Conservation (phyloP, 768 basidiomycete species). For the Hirschioporus abietinus region DNA sequence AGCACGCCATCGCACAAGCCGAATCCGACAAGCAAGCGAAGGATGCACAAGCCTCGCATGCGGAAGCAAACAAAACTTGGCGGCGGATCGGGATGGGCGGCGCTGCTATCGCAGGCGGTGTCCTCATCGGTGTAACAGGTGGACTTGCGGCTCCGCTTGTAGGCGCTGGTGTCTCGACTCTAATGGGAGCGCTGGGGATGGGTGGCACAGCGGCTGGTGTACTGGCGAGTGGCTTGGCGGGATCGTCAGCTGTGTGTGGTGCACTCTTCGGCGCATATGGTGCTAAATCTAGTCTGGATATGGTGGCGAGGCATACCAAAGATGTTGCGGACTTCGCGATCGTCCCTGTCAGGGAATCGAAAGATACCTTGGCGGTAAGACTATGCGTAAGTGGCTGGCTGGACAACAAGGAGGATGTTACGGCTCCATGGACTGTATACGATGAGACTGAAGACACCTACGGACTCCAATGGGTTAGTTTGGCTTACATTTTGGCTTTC, state of each 20-base stretch:
- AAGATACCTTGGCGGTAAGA: constrained; percentile 41
- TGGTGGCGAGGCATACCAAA: constrained; percentile 45
- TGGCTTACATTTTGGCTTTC: background rate
- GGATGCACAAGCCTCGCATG: constrained; percentile 35
- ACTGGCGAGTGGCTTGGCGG: constrained; percentile 47
- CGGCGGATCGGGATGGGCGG: constrained; percentile 45
- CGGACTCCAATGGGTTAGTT: constrained; percentile 51
- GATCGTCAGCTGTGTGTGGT: constrained; percentile 52
- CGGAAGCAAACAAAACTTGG: constrained; percentile 33
- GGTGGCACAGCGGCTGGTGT: constrained; percentile 49
- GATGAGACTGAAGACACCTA: constrained; percentile 41
- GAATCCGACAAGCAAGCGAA: constrained; percentile 32
- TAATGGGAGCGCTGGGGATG: constrained; percentile 46
- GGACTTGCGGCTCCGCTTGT: constrained; percentile 55
- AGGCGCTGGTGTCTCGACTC: constrained; percentile 44
- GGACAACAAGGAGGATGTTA: constrained; percentile 36
- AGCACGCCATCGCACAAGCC: constrained; percentile 38
- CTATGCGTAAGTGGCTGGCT: constrained; percentile 57
- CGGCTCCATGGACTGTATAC: constrained; percentile 48
- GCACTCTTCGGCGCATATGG: constrained; percentile 55
- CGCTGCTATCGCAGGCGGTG: constrained; percentile 49
- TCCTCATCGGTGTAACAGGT: constrained; percentile 52
- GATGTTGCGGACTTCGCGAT: constrained; percentile 51
- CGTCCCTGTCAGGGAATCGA: constrained; percentile 35
- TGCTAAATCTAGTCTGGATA: constrained; percentile 40